Conservation (phyloP, 495 filamentous ascomycete genomes). For the Penicillium egyptiacum region DNA sequence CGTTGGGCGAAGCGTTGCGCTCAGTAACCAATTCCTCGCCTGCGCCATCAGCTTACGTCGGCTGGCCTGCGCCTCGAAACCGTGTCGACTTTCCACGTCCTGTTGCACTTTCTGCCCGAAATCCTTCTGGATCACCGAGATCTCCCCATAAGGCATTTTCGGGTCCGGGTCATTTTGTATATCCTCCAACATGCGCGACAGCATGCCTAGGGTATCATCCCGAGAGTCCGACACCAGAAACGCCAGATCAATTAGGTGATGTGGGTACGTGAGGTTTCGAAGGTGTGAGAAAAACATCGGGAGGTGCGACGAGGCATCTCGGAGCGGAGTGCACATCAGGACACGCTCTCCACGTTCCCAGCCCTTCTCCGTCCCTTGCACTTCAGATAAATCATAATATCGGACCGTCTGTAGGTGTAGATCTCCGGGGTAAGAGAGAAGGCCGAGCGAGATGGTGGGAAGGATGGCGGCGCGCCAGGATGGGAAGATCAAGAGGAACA, state of each 20-base stretch:
- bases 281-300: constrained; percentile 98
- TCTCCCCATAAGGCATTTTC: constrained; percentile 86
- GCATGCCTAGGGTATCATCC: constrained; percentile 77
- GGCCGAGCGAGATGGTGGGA: constrained; percentile 63
- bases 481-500: constrained; percentile 66
- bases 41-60: constrained; percentile 97
- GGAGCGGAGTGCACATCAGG: constrained; percentile 88
- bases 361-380: constrained; percentile 82
- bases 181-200: constrained; percentile 70
- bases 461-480: constrained; percentile 68
- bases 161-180: constrained; percentile 79
- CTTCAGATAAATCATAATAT: constrained; percentile 91
- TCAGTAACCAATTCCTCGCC: constrained; percentile 95
- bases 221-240: constrained; percentile 98
- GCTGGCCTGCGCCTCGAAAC: constrained; percentile 93
- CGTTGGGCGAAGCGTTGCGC: constrained; percentile 87
- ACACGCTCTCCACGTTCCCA: constrained; percentile 97
- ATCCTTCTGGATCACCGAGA: constrained; percentile 97
- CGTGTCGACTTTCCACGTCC: constrained; percentile 96
- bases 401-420: constrained; percentile 88
- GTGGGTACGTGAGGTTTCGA: constrained; percentile 94
- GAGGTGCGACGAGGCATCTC: constrained; percentile 90
- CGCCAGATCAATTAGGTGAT: constrained; percentile 92
- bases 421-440: constrained; percentile 66
- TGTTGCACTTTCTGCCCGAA: constrained; percentile 98